phyloP scores from a whole-genome alignment of 2,329 filamentous ascomycete species.

The Fusarium praegraminearum region DNA sequence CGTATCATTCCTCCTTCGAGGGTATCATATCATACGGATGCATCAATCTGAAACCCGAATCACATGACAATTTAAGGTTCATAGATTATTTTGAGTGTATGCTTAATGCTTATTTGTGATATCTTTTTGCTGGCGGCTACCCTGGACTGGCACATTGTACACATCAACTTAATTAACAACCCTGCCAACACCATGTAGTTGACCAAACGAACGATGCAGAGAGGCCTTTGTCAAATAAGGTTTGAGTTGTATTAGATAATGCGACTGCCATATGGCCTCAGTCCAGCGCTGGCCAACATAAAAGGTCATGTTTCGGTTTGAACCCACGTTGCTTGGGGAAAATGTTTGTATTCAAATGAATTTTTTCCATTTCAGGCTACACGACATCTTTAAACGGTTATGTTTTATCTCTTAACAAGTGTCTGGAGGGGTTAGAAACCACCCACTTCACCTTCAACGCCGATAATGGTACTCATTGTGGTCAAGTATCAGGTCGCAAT shows the following conservation, averaged over 20 bases:
- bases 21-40: background rate
- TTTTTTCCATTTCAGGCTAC: too few relatives aligned
- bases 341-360: too few relatives aligned
- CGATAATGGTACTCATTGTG: background rate
- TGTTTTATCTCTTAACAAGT: too few relatives aligned
- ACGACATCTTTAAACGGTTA: too few relatives aligned
- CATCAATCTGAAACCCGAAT: constrained; percentile 21
- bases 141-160: background rate
- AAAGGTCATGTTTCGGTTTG: too few relatives aligned
- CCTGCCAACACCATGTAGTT: background rate
- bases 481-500: background rate
- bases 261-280: background rate
- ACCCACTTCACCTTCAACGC: too few relatives aligned
- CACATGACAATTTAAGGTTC: background rate
- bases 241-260: background rate
- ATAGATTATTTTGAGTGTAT: background rate
- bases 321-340: too few relatives aligned
- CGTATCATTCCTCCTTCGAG: constrained; percentile 17
- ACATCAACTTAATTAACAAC: background rate
- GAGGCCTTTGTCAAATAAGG: background rate
- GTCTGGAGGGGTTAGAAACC: too few relatives aligned
- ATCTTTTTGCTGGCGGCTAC: background rate
- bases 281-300: too few relatives aligned
- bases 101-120: background rate
- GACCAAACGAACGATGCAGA: background rate